Evolutionary conservation across 2,329 filamentous ascomycete genomes (phyloP), one percentile per base, ranked within the genome.

Genomic region (Penicillium vulpinum): DNA sequence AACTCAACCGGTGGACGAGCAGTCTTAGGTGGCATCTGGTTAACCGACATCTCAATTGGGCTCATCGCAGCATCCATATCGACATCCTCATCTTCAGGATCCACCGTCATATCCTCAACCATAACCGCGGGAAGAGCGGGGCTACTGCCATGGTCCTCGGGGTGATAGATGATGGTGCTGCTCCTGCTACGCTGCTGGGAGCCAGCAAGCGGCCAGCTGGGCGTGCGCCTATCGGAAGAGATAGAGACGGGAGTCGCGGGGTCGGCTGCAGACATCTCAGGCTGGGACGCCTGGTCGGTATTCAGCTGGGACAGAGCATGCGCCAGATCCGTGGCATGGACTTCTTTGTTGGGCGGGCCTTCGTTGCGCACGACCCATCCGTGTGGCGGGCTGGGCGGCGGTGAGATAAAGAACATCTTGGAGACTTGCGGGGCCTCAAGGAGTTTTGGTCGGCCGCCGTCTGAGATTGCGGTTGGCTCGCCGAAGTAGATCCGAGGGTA

Each of bases 391-490:
- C 78, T 81, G 0, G 85, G 85, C 13, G 85, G 85, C 50, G 85
- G 85, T 43, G 78, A 82, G 72, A 88, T 88, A 73, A 88, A 88
- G 78, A 88, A 87, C 43, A 87, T 75, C 67, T 86, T 86, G 57
- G 84, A 80, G 49, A 78, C 75, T 54, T 86, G 81, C 2, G 85
- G 85, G 5, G 80, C 78, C 56, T 82, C 75, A 10, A 85, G 77
- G 54, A 83, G 79, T 21, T 80, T 78, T 44, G 69, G 73, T 29
- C 72, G 72, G 22, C 63, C 65, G 13, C 65, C 71, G 58, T 65
- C 64, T 8, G 73, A 60, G 57, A 83, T 73, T 10, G 81, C 78
- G 29, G 83, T 83, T 10, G 73, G 73, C 58, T 77, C 73, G 63
- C 83, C 83, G 63, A 85, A 85, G 74, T 84, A 81, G 66, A 80